Conservation (phyloP, 345 rosid genomes). For the Salix caprea region DNA sequence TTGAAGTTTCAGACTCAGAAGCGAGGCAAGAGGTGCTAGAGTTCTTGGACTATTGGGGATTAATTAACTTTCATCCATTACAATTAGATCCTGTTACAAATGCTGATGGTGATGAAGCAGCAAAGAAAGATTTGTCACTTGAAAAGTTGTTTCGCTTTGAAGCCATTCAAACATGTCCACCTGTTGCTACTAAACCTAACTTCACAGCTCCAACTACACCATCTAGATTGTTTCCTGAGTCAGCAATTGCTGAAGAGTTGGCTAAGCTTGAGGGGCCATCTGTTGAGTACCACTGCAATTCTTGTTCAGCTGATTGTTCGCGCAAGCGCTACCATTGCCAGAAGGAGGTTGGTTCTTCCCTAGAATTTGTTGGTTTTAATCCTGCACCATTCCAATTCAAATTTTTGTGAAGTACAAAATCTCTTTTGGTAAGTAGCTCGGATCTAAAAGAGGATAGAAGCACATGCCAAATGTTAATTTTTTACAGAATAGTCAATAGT, state of each 20-base stretch:
- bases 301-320: slow-evolving; percentile 97
- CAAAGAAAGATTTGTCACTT: slow-evolving; percentile 45
- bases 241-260: slow-evolving; percentile 70
- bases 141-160: slow-evolving; percentile 78
- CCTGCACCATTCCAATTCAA: neutral
- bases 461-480: neutral
- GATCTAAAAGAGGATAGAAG: neutral
- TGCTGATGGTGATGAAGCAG: slow-evolving; percentile 33
- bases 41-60: slow-evolving; percentile 98
- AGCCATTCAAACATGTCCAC: slow-evolving; percentile 45
- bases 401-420: neutral
- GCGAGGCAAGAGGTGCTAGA: slow-evolving; percentile 89
- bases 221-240: slow-evolving; percentile 69
- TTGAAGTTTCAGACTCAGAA: slow-evolving; percentile 70
- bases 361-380: slow-evolving; percentile 5
- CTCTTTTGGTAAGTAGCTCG: neutral
- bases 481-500: neutral
- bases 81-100: slow-evolving; percentile 41
- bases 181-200: slow-evolving; percentile 43
- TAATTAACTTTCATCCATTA: slow-evolving; percentile 93
- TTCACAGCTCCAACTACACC: slow-evolving; percentile 45
- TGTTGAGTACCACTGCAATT: slow-evolving; percentile 97
- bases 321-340: slow-evolving; percentile 99
- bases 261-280: slow-evolving; percentile 72
- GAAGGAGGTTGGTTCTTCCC: slow-evolving; percentile 63